A percentile compares a stretch with the other conserved stretches of the same genome.
phyloP scores from a whole-genome alignment of 2,329 filamentous ascomycete genomes.

The Cercospora citrullina region DNA sequence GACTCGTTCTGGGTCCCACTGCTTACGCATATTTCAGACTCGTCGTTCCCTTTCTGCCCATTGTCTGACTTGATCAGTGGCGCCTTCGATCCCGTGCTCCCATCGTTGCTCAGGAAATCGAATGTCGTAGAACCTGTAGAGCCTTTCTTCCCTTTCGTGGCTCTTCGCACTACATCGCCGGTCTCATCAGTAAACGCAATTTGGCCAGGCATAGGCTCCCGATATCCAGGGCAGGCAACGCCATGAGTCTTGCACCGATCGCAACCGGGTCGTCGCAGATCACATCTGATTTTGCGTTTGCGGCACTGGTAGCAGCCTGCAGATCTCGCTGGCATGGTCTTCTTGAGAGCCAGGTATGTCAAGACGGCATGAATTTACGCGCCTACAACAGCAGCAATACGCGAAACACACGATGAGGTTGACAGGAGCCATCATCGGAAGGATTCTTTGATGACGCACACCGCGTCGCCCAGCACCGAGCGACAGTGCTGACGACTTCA shows the following conservation, averaged over 20 bases:
- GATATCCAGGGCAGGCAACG: conserved; percentile 37
- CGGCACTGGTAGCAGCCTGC: conserved; percentile 37
- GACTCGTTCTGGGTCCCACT: not conserved
- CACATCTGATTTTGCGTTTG: conserved; percentile 38
- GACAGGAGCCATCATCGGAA: not conserved
- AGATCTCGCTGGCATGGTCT: conserved; percentile 35
- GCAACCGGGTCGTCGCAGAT: conserved; percentile 35
- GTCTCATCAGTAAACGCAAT: conserved; percentile 37
- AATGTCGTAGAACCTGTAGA: not conserved
- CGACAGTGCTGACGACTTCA: not conserved
- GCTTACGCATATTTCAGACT: not conserved
- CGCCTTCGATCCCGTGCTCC: no score
- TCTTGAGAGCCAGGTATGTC: not conserved
- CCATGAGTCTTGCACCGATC: conserved; percentile 36
- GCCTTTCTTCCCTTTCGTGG: conserved; percentile 14
- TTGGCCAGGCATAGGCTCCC: conserved; percentile 27
- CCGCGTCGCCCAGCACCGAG: not conserved
- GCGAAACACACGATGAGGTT: not conserved
- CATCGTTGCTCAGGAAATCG: not conserved
- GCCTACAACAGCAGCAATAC: not conserved
- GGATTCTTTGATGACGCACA: conserved; percentile 10
- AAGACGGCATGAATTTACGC: not conserved
- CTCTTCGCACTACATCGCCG: conserved; percentile 21
- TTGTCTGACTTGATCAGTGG: no score
- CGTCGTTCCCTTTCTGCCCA: no score